phyloP scores from a whole-genome alignment of 345 rosid genomes.

The Citrus cavaleriei region DNA sequence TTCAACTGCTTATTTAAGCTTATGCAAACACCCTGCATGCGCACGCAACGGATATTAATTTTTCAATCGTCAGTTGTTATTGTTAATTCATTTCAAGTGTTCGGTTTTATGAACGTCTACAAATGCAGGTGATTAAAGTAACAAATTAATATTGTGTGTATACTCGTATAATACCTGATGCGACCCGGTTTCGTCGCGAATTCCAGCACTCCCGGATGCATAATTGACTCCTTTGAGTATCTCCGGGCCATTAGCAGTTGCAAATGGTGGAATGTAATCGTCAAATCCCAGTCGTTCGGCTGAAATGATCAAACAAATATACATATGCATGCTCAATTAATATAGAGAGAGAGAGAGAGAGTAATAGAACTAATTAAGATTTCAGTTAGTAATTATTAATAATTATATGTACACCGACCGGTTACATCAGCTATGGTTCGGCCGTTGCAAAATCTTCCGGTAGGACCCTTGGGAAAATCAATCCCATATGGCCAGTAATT shows the following conservation, averaged over 20 bases:
- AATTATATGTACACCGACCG: too few relatives aligned
- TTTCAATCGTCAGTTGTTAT: neutral
- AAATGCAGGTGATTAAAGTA: too few relatives aligned
- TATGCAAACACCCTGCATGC: conserved; percentile 44
- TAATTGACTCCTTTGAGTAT: conserved; percentile 40
- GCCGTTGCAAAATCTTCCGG: conserved; percentile 23
- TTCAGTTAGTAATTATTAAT: too few relatives aligned
- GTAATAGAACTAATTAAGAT: too few relatives aligned
- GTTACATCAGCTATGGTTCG: conserved; percentile 4
- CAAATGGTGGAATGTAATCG: conserved; percentile 31
- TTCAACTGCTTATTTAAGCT: conserved; percentile 37
- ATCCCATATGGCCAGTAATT: conserved; percentile 17
- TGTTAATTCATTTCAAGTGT: neutral
- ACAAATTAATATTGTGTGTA: too few relatives aligned
- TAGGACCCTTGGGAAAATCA: conserved; percentile 16
- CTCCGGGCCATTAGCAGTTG: conserved; percentile 7
- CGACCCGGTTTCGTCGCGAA: conserved; percentile 34
- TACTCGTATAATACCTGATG: conserved; percentile 13
- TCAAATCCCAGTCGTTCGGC: conserved; percentile 33
- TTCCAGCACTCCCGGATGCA: conserved; percentile 48
- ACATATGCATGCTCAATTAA: too few relatives aligned
- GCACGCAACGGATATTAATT: neutral
- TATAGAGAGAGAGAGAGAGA: too few relatives aligned
- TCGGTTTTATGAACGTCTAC: too few relatives aligned
- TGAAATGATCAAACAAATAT: neutral